phyloP scores from a whole-genome alignment of 225 moss, liverwort and hornwort species.

The Neckera pumila region DNA sequence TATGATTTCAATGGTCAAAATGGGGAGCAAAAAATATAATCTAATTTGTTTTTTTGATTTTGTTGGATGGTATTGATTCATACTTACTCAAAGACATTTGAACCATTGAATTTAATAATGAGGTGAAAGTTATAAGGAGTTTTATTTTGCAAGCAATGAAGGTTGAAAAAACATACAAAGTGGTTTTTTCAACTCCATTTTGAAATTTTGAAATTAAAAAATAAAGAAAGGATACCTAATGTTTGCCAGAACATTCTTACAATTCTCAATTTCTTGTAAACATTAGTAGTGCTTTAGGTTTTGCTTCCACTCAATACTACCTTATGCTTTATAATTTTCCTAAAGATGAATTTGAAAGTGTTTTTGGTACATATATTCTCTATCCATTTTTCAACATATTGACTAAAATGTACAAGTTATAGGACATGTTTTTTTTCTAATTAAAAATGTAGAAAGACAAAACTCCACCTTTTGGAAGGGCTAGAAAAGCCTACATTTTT shows the following conservation, averaged over 20 bases:
- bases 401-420: background rate
- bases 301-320: background rate
- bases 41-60: background rate
- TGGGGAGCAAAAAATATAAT: rapidly evolving
- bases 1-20: background rate
- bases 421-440: rapidly evolving
- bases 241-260: background rate
- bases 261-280: background rate
- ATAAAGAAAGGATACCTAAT: background rate
- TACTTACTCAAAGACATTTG: background rate
- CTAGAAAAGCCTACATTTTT: background rate
- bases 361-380: background rate
- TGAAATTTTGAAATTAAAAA: background rate
- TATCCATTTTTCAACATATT: background rate
- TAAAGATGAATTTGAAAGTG: background rate
- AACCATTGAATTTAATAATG: background rate
- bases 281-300: rapidly evolving
- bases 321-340: background rate
- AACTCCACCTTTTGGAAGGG: background rate
- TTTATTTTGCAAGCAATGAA: background rate
- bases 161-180: background rate
- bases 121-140: background rate
- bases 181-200: background rate
- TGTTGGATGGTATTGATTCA: background rate
- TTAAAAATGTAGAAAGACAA: background rate